phyloP scores from a whole-genome alignment of 148 eudicot genomes.

The Chenopodium berlandieri region DNA sequence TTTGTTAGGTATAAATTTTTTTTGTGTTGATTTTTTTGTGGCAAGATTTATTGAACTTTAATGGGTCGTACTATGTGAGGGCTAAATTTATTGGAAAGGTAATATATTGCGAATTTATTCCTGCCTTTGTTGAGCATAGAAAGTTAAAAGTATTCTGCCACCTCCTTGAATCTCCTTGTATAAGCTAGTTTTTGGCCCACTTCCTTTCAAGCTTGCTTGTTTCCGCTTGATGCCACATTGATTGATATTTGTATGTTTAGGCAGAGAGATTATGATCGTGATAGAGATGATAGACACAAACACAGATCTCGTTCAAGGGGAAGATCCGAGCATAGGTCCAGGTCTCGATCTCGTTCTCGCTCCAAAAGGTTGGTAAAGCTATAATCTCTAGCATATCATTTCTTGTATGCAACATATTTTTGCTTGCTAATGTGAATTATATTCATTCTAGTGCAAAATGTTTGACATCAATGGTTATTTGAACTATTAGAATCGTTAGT shows the following conservation, averaged over 20 bases:
- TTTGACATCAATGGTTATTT: background rate
- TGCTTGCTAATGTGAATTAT: background rate
- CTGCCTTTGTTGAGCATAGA: background rate
- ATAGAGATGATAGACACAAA: constrained; percentile 64
- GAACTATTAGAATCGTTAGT: background rate
- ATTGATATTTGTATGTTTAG: constrained; percentile 34
- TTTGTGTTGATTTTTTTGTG: background rate
- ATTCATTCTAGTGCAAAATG: background rate
- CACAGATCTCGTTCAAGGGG: constrained; percentile 60
- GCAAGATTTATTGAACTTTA: background rate
- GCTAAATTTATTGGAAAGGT: background rate
- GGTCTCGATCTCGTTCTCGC: constrained; percentile 77
- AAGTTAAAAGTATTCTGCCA: background rate
- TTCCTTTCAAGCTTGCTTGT: background rate
- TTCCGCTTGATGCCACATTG: background rate
- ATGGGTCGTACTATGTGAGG: background rate
- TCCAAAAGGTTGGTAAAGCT: constrained; percentile 65
- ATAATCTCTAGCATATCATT: background rate
- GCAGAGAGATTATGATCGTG: constrained; percentile 70
- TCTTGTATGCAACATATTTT: background rate
- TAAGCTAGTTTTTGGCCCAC: background rate
- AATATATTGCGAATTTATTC: background rate
- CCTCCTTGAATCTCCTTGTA: background rate
- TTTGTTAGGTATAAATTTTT: background rate
- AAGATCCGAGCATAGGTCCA: constrained; percentile 71